Evolutionary conservation across 352 stramenopile species (phyloP).

Genomic region (Elongisporangium anandrum): DNA sequence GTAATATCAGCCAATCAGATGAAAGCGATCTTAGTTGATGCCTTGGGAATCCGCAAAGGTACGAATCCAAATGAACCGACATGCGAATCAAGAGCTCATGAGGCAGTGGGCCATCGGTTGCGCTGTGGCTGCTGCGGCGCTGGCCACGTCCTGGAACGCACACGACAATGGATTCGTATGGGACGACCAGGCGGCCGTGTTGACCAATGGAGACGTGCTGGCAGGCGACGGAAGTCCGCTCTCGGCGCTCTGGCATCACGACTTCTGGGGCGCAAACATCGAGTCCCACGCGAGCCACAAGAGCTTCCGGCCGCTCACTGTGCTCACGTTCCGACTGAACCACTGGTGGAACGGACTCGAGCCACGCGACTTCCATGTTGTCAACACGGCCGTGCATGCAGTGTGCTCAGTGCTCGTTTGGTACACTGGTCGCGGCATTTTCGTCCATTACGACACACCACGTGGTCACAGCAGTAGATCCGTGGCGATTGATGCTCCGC

Average conservation of each 20-base stretch:
- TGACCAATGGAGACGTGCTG: conserved; percentile 55
- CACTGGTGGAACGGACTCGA: conserved; percentile 37
- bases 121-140: conserved; percentile 25
- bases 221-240: conserved; percentile 19
- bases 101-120: background rate
- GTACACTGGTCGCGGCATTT: conserved; percentile 31
- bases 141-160: conserved; percentile 50
- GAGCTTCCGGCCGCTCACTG: conserved; percentile 82
- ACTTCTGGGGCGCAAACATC: conserved; percentile 87
- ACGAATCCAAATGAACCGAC: background rate
- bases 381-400: conserved; percentile 74
- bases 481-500: conserved; percentile 4
- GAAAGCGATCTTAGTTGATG: background rate
- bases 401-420: conserved; percentile 56
- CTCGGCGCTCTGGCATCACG: conserved; percentile 57
- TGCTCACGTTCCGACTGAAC: conserved; percentile 74
- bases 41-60: background rate
- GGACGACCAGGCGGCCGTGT: conserved; percentile 85
- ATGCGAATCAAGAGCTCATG: background rate
- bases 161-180: conserved; percentile 76
- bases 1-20: background rate
- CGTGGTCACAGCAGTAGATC: background rate
- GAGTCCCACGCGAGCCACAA: conserved; percentile 66
- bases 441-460: conserved; percentile 11
- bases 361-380: conserved; percentile 57